Percentiles rank a stretch among this genome's conserved stretches.
These are phyloP conservation scores for Lodderomyces pseudojiufengensis DNA, from an alignment of 1,139 yeast species.

Conservation along the genomic window DNA sequence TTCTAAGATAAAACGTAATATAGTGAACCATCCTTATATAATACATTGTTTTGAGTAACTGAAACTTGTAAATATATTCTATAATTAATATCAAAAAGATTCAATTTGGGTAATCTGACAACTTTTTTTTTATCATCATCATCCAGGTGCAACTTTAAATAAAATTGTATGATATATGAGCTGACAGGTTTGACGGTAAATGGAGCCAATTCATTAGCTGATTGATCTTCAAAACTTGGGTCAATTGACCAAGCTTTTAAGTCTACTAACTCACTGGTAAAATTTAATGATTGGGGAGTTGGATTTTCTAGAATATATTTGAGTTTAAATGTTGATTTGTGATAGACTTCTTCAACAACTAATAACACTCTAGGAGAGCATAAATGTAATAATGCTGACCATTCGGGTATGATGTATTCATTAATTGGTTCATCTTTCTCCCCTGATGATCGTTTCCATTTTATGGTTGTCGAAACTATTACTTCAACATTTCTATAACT, in stretches of 20 bases:
- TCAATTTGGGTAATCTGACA: constrained; percentile 49
- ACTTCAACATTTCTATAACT: constrained; percentile 40
- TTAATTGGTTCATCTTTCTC: constrained; percentile 17
- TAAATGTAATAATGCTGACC: constrained; percentile 56
- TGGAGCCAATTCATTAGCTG: constrained; percentile 11
- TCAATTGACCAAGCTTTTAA: constrained; percentile 29
- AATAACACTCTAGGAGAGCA: constrained; percentile 68
- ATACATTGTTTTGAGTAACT: constrained; percentile 36
- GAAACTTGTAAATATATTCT: constrained; percentile 60
- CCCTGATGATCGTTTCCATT: constrained; percentile 30
- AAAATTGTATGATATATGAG: constrained; percentile 40
- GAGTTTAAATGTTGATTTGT: constrained; percentile 21
- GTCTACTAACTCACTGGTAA: constrained; percentile 43
- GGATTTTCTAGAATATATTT: constrained; percentile 69
- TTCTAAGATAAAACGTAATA: not conserved
- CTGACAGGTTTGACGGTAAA: constrained; percentile 64
- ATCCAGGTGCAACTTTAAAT: constrained; percentile 5
- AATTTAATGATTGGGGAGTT: constrained; percentile 63
- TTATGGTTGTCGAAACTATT: constrained; percentile 21
- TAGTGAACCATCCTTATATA: constrained; percentile 13
- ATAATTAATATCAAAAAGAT: constrained; percentile 62
- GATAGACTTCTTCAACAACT: constrained; percentile 17
- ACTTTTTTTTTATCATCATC: constrained; percentile 12
- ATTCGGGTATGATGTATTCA: constrained; percentile 29
- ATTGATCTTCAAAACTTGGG: not conserved